Conservation (phyloP, 2,329 filamentous ascomycete species). For the Cordyceps cicadae region DNA sequence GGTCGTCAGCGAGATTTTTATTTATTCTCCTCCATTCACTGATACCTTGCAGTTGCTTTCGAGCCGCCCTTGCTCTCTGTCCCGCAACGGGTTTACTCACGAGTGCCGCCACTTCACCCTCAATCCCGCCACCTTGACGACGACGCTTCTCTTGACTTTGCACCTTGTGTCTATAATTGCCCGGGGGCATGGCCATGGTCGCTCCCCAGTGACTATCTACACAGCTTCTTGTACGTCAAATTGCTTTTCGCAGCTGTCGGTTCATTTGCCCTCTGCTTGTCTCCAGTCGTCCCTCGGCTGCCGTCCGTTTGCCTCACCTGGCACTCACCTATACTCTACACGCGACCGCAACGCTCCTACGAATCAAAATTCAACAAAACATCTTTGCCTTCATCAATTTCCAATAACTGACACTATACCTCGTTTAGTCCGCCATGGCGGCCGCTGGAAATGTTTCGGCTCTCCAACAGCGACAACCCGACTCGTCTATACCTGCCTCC, state of each 20-base stretch:
- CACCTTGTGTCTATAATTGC: slow-evolving; percentile 6
- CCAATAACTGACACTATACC: not conserved
- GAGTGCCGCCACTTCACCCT: not conserved
- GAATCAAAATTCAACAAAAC: not conserved
- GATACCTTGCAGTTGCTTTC: not conserved
- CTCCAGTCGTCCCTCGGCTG: not conserved
- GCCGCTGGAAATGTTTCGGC: slow-evolving; percentile 26
- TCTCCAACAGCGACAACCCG: slow-evolving; percentile 11
- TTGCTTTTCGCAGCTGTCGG: not conserved
- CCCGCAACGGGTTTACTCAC: slow-evolving; percentile 1
- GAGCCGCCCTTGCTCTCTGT: not conserved
- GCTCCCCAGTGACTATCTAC: slow-evolving; percentile 3
- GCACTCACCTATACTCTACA: not conserved
- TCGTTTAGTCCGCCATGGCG: slow-evolving; percentile 26
- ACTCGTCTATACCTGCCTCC: slow-evolving; percentile 18
- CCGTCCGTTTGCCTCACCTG: not conserved
- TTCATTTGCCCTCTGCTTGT: not conserved
- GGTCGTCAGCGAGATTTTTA: not conserved
- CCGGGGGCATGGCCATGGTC: slow-evolving; percentile 9
- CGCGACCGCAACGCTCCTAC: not conserved
- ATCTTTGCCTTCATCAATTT: not conserved
- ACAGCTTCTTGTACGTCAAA: not conserved
- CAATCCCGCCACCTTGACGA: slow-evolving; percentile 2
- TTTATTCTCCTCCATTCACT: not conserved
- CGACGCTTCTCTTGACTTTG: not conserved